Evolutionary conservation across 176 grass and related monocot genomes (phyloP).

Genomic region (Carex cristatella): DNA sequence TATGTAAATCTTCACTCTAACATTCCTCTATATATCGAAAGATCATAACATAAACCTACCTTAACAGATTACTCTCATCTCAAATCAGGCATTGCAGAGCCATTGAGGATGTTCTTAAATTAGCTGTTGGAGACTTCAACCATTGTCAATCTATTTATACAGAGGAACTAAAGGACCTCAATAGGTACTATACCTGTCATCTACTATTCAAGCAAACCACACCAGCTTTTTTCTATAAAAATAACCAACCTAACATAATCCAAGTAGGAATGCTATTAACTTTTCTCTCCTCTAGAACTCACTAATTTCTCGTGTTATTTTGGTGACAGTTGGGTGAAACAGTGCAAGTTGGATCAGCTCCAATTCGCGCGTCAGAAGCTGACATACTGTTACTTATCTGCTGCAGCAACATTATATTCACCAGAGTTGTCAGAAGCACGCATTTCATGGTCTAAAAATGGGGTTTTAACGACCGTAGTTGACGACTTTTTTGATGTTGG

Average conservation of each 20-base stretch:
- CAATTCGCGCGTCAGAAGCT: constrained; percentile 59
- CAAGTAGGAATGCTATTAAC: background rate
- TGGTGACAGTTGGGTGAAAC: constrained; percentile 53
- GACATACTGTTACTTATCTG: constrained; percentile 55
- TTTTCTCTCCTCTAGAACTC: background rate
- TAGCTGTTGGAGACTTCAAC: constrained; percentile 47
- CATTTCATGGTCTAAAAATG: constrained; percentile 51
- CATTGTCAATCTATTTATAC: constrained; percentile 40
- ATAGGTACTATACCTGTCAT: constrained; percentile 33
- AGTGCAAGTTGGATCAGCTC: constrained; percentile 50
- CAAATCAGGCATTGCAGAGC: constrained; percentile 28
- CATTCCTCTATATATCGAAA: background rate
- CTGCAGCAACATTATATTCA: constrained; percentile 47
- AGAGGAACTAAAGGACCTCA: constrained; percentile 52
- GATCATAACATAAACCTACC: background rate
- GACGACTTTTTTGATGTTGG: constrained; percentile 80
- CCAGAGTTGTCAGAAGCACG: constrained; percentile 50
- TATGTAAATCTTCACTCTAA: constrained; percentile 33
- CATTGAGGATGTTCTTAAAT: constrained; percentile 35
- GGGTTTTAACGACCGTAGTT: constrained; percentile 47
- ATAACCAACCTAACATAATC: background rate
- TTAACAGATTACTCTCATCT: constrained; percentile 17
- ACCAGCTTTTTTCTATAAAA: background rate
- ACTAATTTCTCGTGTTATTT: background rate
- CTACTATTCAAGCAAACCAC: background rate